Conservation (phyloP, 2,329 filamentous ascomycete species). For the Neospermospora avenae region DNA sequence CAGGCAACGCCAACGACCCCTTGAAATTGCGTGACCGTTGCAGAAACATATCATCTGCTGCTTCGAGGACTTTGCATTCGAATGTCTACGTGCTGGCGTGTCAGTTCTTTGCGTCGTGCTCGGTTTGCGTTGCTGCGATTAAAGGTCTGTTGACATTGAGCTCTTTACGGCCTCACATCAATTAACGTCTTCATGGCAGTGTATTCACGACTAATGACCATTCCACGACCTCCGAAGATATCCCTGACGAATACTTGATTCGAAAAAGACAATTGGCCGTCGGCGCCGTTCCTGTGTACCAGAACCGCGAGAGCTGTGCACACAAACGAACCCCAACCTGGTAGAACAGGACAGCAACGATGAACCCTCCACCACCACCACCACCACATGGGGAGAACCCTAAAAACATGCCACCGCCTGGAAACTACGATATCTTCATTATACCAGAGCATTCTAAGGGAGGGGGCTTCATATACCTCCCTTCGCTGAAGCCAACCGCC, state of each 20-base stretch:
- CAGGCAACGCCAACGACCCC: neutral
- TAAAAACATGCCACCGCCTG: constrained; percentile 69
- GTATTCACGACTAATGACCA: constrained; percentile 28
- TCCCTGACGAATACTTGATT: constrained; percentile 4
- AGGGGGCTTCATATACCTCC: constrained; percentile 89
- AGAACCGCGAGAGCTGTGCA: constrained; percentile 6
- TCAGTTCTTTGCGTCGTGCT: constrained; percentile 11
- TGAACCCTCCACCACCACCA: constrained; percentile 67
- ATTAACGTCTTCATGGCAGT: constrained; percentile 9
- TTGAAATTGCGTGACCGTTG: neutral
- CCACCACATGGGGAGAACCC: constrained; percentile 82
- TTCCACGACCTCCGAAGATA: constrained; percentile 24
- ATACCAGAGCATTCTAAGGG: constrained; percentile 90
- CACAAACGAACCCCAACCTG: neutral
- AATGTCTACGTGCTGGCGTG: neutral
- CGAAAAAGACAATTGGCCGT: constrained; percentile 6
- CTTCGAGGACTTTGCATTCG: constrained; percentile 6
- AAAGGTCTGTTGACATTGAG: constrained; percentile 12
- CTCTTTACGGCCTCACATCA: neutral
- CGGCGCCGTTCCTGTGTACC: constrained; percentile 2
- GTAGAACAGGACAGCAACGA: constrained; percentile 19
- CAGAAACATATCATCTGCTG: neutral
- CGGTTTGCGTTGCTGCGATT: constrained; percentile 4
- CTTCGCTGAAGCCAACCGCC: constrained; percentile 77
- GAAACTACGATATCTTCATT: constrained; percentile 97